These are phyloP conservation scores for Colletotrichum sp. DNA, from an alignment of 2,329 filamentous ascomycete genomes.

Conservation along the genomic window DNA sequence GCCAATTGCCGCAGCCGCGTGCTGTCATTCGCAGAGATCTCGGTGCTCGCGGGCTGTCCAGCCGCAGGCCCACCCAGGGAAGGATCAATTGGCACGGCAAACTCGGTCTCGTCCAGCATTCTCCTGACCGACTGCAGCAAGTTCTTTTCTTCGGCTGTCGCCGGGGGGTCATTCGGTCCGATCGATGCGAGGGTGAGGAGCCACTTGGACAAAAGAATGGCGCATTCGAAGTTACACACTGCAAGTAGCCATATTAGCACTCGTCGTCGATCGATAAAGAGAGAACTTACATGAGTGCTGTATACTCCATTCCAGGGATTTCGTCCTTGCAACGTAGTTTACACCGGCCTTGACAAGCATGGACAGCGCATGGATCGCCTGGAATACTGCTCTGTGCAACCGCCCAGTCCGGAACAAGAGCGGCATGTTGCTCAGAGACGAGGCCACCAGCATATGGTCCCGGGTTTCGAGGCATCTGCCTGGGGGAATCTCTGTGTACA, in stretches of 20 bases:
- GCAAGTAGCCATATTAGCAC: slow-evolving; percentile 20
- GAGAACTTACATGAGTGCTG: slow-evolving; percentile 61
- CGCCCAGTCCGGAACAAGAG: slow-evolving; percentile 63
- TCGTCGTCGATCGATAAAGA: background rate
- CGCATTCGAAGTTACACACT: slow-evolving; percentile 69
- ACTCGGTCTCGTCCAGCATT: slow-evolving; percentile 68
- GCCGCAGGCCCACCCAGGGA: slow-evolving; percentile 49
- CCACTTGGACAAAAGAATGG: slow-evolving; percentile 66
- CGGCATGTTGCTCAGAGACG: slow-evolving; percentile 63
- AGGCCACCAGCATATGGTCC: slow-evolving; percentile 66
- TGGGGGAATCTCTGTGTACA: slow-evolving; percentile 69
- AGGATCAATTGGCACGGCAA: slow-evolving; percentile 64
- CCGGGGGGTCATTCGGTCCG: slow-evolving; percentile 52
- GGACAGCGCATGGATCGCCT: slow-evolving; percentile 71
- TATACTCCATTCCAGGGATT: slow-evolving; percentile 68
- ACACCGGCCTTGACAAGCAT: slow-evolving; percentile 69
- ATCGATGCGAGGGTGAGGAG: slow-evolving; percentile 60
- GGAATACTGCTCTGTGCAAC: slow-evolving; percentile 68
- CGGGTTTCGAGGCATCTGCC: slow-evolving; percentile 69
- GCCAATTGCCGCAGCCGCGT: slow-evolving; percentile 60
- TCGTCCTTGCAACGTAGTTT: slow-evolving; percentile 66
- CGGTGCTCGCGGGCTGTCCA: slow-evolving; percentile 41
- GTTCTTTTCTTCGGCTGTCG: slow-evolving; percentile 57
- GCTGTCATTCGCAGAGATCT: slow-evolving; percentile 51
- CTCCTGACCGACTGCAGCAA: slow-evolving; percentile 61